Percentiles rank a stretch among this genome's conserved stretches.
Evolutionary conservation across 495 filamentous ascomycete species (phyloP).

Genomic region (Geopyxis carbonaria): DNA sequence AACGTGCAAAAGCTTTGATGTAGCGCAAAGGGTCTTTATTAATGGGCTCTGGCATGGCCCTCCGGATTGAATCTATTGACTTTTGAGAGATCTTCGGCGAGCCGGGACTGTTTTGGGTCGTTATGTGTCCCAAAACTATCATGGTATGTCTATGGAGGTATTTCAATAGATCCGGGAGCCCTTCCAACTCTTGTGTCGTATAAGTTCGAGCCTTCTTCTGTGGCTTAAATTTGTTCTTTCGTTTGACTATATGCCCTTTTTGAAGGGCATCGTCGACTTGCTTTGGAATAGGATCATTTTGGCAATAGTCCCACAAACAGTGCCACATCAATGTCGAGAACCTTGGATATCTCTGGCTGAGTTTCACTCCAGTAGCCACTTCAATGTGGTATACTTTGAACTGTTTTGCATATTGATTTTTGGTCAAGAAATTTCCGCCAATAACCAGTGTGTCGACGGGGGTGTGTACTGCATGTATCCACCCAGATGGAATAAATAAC

Average conservation of each 20-base stretch:
- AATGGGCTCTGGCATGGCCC: slow-evolving; percentile 44
- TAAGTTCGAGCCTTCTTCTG: slow-evolving; percentile 27
- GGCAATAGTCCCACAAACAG: slow-evolving; percentile 46
- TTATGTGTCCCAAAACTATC: slow-evolving; percentile 44
- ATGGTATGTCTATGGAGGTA: slow-evolving; percentile 54
- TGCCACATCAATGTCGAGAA: slow-evolving; percentile 67
- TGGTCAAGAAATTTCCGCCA: slow-evolving; percentile 59
- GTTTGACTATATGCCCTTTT: slow-evolving; percentile 32
- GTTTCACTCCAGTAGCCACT: slow-evolving; percentile 51
- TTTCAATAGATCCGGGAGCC: slow-evolving; percentile 42
- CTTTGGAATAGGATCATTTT: slow-evolving; percentile 46
- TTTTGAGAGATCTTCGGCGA: slow-evolving; percentile 26
- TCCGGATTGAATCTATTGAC: slow-evolving; percentile 35
- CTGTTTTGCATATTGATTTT: slow-evolving; percentile 54
- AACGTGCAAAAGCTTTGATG: slow-evolving; percentile 47
- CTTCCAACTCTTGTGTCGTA: slow-evolving; percentile 51
- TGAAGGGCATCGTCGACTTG: slow-evolving; percentile 40
- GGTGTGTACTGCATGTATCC: slow-evolving; percentile 72
- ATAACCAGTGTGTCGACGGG: slow-evolving; percentile 60
- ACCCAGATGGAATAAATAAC: slow-evolving; percentile 63
- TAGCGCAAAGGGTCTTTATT: slow-evolving; percentile 44
- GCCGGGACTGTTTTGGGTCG: slow-evolving; percentile 41
- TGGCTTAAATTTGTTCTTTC: slow-evolving; percentile 42
- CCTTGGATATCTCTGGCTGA: slow-evolving; percentile 54
- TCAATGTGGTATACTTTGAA: slow-evolving; percentile 54